A percentile compares a stretch with the other conserved stretches of the same genome.
phyloP scores from a whole-genome alignment of 2,329 filamentous ascomycete species.

The Ophiocordyceps polyrhachis-furcata region DNA sequence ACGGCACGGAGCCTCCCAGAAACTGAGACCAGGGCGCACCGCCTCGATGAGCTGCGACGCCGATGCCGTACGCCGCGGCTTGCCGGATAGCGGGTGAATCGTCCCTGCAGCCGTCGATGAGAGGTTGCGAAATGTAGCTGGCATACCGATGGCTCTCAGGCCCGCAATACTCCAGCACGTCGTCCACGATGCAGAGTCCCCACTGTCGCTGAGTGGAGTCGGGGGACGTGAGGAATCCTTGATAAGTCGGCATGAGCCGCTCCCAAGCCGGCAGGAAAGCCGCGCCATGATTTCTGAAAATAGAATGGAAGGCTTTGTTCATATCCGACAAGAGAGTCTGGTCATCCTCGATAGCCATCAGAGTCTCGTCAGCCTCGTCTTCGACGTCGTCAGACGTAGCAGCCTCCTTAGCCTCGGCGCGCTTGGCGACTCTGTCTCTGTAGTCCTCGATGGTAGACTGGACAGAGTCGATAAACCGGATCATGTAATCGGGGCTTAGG shows the following conservation, averaged over 20 bases:
- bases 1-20: constrained; percentile 58
- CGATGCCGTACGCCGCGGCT: constrained; percentile 88
- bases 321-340: constrained; percentile 93
- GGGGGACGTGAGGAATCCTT: constrained; percentile 58
- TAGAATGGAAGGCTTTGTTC: constrained; percentile 99
- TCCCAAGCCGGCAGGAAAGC: constrained; percentile 81
- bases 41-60: constrained; percentile 85
- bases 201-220: constrained; percentile 92
- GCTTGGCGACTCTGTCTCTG: constrained; percentile 65
- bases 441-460: constrained; percentile 82
- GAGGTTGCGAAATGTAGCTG: constrained; percentile 68
- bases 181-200: constrained; percentile 98
- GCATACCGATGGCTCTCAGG: constrained; percentile 74
- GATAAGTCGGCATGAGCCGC: constrained; percentile 66
- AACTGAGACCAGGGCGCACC: constrained; percentile 79
- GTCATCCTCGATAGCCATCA: constrained; percentile 91
- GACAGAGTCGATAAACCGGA: constrained; percentile 70
- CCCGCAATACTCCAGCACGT: constrained; percentile 93
- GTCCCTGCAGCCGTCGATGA: constrained; percentile 74
- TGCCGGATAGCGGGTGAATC: constrained; percentile 80
- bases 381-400: constrained; percentile 71
- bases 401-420: constrained; percentile 62
- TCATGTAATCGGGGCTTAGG: constrained; percentile 62
- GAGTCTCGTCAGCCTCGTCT: constrained; percentile 68
- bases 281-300: constrained; percentile 90